phyloP scores from a whole-genome alignment of 208 protist species.

The Angomonas deanei region DNA sequence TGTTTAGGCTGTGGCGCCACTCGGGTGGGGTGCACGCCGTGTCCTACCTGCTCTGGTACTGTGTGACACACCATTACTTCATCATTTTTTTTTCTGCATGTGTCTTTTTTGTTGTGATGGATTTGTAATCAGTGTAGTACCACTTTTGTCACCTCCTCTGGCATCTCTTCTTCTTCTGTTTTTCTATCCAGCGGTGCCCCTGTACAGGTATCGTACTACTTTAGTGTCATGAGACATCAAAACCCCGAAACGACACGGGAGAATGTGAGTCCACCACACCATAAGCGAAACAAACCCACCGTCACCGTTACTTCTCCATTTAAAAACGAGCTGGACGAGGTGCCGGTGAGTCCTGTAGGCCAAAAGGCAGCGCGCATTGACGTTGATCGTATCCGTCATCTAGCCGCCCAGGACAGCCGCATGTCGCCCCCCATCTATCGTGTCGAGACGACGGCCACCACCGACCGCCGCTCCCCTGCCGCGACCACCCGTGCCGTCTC shows the following conservation, averaged over 20 bases:
- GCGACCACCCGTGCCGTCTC: too few species aligned
- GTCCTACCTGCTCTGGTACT: conserved; percentile 22
- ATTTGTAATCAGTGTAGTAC: neutral
- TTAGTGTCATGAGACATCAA: neutral
- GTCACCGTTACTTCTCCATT: neutral
- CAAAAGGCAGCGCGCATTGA: neutral
- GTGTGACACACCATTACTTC: neutral
- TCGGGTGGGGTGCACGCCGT: conserved; percentile 34
- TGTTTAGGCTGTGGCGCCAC: conserved; percentile 50
- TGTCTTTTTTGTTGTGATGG: too few species aligned
- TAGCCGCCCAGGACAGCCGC: neutral
- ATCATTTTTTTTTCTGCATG: conserved; percentile 1
- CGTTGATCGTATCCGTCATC: neutral
- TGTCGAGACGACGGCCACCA: too few species aligned
- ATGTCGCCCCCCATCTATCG: neutral
- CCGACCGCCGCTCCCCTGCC: too few species aligned
- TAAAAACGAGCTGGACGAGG: neutral
- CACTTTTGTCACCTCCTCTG: neutral
- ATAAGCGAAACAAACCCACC: neutral
- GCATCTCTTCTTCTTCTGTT: neutral
- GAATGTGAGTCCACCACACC: too few species aligned
- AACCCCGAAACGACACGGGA: neutral
- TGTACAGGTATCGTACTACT: neutral
- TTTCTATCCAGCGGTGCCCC: too few species aligned
- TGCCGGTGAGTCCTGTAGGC: too few species aligned